phyloP scores from a whole-genome alignment of 768 basidiomycete genomes.

The Leccinellum luteum region DNA sequence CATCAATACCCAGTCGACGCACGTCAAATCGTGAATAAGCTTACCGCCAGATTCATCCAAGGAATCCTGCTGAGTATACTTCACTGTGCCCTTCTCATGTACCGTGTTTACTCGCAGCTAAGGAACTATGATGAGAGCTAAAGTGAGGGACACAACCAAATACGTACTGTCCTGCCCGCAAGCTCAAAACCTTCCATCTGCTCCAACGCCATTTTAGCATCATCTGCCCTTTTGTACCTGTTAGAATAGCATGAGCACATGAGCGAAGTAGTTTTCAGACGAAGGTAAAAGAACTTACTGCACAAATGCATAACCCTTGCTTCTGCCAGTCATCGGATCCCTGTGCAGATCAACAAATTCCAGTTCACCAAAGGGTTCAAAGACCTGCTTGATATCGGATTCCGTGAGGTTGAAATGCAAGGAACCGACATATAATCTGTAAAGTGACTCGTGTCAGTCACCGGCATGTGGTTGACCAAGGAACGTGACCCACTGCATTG shows the following conservation, averaged over 20 bases:
- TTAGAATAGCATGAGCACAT: constrained; percentile 1
- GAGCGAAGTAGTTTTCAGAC: not conserved
- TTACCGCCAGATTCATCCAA: constrained; percentile 89
- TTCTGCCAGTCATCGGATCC: constrained; percentile 90
- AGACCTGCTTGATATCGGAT: constrained; percentile 97
- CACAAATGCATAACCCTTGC: constrained; percentile 97
- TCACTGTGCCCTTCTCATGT: constrained; percentile 81
- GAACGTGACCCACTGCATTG: constrained; percentile 70
- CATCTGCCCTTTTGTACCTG: constrained; percentile 87
- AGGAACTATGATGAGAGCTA: constrained; percentile 14
- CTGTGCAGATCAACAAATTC: constrained; percentile 98
- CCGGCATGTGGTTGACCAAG: constrained; percentile 14
- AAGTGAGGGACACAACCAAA: constrained; percentile 6
- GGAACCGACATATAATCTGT: constrained; percentile 93
- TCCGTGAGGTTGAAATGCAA: constrained; percentile 96
- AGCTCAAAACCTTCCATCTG: constrained; percentile 99
- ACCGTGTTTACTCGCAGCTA: constrained; percentile 90
- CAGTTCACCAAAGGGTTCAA: constrained; percentile 97
- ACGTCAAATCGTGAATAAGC: constrained; percentile 7
- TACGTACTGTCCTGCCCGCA: constrained; percentile 82
- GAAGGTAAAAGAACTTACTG: constrained; percentile 55
- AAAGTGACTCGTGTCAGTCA: constrained; percentile 7
- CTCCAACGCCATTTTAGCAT: constrained; percentile 95
- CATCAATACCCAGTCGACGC: constrained; percentile 9
- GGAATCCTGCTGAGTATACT: constrained; percentile 73